These are phyloP conservation scores for Apophysomyces ossiformis DNA, from an alignment of 371 early-diverging fungal genomes.

Conservation along the genomic window DNA sequence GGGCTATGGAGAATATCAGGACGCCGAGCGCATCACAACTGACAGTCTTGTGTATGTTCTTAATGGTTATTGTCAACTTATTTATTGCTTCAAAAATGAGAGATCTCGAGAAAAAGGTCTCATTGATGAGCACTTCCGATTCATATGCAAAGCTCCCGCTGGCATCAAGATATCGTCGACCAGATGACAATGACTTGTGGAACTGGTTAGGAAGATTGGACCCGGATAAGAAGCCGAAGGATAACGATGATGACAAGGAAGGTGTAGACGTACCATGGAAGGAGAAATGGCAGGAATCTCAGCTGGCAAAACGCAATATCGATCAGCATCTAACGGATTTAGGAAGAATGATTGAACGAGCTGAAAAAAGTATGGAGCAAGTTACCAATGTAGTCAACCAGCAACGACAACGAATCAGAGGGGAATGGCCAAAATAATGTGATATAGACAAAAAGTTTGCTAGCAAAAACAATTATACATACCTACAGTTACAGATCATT, in stretches of 20 bases:
- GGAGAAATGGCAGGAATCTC: slow-evolving; percentile 20
- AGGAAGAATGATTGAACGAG: slow-evolving; percentile 44
- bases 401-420: slow-evolving; percentile 31
- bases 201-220: slow-evolving; percentile 31
- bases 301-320: slow-evolving; percentile 27
- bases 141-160: background rate
- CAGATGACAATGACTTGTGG: slow-evolving; percentile 35
- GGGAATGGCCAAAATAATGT: slow-evolving; percentile 13
- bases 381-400: slow-evolving; percentile 35
- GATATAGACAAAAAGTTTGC: too few relatives aligned
- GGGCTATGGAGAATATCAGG: slow-evolving; percentile 20
- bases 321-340: slow-evolving; percentile 42
- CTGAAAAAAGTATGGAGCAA: slow-evolving; percentile 41
- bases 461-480: too few relatives aligned
- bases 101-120: slow-evolving; percentile 36
- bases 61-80: slow-evolving; percentile 42
- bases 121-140: background rate
- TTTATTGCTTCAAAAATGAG: slow-evolving; percentile 48
- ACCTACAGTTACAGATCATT: too few relatives aligned
- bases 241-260: slow-evolving; percentile 8
- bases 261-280: slow-evolving; percentile 17
- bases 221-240: slow-evolving; percentile 25
- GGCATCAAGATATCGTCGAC: slow-evolving; percentile 5
- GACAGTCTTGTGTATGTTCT: slow-evolving; percentile 37
- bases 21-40: slow-evolving; percentile 31